Conservation (phyloP, 106 monocot genomes). For the Hemerocallis citrina region DNA sequence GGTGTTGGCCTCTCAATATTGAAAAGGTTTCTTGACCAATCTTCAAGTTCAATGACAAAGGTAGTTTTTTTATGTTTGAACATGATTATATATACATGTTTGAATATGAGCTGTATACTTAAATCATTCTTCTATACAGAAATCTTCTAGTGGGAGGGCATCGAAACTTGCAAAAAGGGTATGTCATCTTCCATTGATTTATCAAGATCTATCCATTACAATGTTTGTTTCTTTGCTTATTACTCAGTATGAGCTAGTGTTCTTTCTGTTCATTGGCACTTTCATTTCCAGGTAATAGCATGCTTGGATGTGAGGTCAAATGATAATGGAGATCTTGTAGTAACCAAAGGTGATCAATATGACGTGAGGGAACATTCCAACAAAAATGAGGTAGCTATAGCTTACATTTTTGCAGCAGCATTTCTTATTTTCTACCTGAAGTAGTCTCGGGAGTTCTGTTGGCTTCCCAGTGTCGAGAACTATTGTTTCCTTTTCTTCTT, state of each 20-base stretch:
- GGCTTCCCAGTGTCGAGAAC: too few relatives aligned
- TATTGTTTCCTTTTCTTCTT: too few relatives aligned
- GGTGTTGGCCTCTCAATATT: conserved; percentile 81
- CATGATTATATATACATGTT: not conserved
- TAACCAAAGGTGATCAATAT: conserved; percentile 98
- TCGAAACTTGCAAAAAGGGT: conserved; percentile 92
- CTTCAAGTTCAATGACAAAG: conserved; percentile 37
- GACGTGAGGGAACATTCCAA: conserved; percentile 79
- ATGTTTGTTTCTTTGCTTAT: not conserved
- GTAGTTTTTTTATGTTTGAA: conserved; percentile 18
- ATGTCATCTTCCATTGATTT: conserved; percentile 11
- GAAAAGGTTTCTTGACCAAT: conserved; percentile 60
- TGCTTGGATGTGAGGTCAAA: conserved; percentile 96
- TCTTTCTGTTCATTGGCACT: conserved; percentile 1
- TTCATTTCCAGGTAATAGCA: conserved; percentile 67
- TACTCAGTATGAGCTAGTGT: not conserved
- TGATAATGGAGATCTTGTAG: conserved; percentile 92
- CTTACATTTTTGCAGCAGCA: too few relatives aligned
- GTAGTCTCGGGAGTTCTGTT: too few relatives aligned
- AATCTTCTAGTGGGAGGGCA: conserved; percentile 32
- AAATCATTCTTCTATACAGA: conserved; percentile 25
- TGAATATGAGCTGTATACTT: not conserved
- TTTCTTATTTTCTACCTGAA: too few relatives aligned
- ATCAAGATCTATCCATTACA: not conserved
- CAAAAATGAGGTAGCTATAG: conserved; percentile 85